Percentiles rank a stretch among this genome's conserved stretches.
phyloP scores from a whole-genome alignment of 2,329 filamentous ascomycete genomes.

The Alternaria sp. region DNA sequence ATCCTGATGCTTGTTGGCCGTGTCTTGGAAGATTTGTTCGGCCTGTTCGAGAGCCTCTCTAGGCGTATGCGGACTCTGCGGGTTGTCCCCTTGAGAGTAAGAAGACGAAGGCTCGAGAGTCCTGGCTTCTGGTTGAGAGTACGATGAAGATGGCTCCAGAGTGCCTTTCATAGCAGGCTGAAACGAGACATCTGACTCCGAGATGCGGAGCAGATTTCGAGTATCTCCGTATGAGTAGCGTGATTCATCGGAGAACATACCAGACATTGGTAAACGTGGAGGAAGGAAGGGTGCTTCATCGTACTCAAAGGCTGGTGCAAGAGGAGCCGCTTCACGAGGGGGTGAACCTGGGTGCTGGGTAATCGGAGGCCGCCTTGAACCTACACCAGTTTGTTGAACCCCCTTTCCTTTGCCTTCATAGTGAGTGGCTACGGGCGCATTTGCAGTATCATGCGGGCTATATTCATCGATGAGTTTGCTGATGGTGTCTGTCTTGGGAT shows the following conservation, averaged over 20 bases:
- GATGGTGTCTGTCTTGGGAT: slow-evolving; percentile 41
- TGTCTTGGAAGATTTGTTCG: slow-evolving; percentile 37
- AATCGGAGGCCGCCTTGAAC: slow-evolving; percentile 10
- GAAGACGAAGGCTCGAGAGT: slow-evolving; percentile 32
- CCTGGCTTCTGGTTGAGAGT: slow-evolving; percentile 21
- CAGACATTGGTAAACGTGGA: slow-evolving; percentile 21
- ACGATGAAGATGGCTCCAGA: slow-evolving; percentile 32
- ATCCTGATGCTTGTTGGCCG: slow-evolving; percentile 2
- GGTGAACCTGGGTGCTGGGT: slow-evolving; percentile 26
- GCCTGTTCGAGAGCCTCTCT: slow-evolving; percentile 39
- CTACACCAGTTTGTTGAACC: not conserved
- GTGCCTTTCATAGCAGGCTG: not conserved
- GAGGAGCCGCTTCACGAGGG: slow-evolving; percentile 31
- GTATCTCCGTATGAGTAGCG: slow-evolving; percentile 48
- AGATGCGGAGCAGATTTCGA: slow-evolving; percentile 36
- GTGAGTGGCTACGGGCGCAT: slow-evolving; percentile 4
- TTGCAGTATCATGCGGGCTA: slow-evolving; percentile 11
- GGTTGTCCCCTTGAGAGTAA: slow-evolving; percentile 31
- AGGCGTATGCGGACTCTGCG: slow-evolving; percentile 21
- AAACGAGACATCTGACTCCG: slow-evolving; percentile 12
- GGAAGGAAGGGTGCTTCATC: slow-evolving; percentile 11
- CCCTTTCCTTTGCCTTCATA: not conserved
- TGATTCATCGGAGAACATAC: slow-evolving; percentile 33
- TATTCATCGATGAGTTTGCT: slow-evolving; percentile 44
- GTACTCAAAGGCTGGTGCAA: slow-evolving; percentile 37